Percentiles rank a stretch among this genome's conserved stretches.
Evolutionary conservation across 768 basidiomycete genomes (phyloP).

Genomic region (Tricholomella constricta): DNA sequence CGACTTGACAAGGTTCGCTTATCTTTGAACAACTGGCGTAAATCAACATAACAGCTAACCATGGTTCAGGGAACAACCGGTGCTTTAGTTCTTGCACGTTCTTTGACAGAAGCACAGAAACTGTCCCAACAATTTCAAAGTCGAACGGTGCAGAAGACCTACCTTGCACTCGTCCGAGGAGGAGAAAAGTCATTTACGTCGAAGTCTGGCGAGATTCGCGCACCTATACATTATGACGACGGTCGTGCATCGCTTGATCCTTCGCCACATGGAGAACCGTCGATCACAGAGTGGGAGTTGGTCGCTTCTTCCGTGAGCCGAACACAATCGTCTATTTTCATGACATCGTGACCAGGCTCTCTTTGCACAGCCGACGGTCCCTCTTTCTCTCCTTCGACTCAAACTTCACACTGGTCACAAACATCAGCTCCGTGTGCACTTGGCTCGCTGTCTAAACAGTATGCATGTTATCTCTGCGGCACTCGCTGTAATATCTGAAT

Average conservation of each 20-base stretch:
- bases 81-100: conserved; percentile 55
- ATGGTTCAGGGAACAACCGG: conserved; percentile 60
- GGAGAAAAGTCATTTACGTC: conserved; percentile 46
- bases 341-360: conserved; percentile 5
- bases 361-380: conserved; percentile 32
- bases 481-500: not conserved
- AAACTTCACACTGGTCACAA: conserved; percentile 63
- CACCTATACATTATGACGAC: conserved; percentile 41
- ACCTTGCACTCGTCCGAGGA: conserved; percentile 65
- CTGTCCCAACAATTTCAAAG: conserved; percentile 56
- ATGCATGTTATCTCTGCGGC: conserved; percentile 11
- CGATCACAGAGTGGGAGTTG: conserved; percentile 59
- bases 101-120: conserved; percentile 41
- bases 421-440: conserved; percentile 71
- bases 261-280: conserved; percentile 31
- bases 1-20: conserved; percentile 64
- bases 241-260: conserved; percentile 47
- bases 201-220: conserved; percentile 42
- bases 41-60: not conserved
- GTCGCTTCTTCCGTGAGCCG: conserved; percentile 57
- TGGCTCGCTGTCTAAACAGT: conserved; percentile 54
- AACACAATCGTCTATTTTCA: not conserved
- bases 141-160: conserved; percentile 54
- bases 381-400: conserved; percentile 59
- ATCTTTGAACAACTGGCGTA: not conserved